Percentiles rank a stretch among this genome's conserved stretches.
Conservation (phyloP, 179 eudicot genomes). For the Vitellaria paradoxa region DNA sequence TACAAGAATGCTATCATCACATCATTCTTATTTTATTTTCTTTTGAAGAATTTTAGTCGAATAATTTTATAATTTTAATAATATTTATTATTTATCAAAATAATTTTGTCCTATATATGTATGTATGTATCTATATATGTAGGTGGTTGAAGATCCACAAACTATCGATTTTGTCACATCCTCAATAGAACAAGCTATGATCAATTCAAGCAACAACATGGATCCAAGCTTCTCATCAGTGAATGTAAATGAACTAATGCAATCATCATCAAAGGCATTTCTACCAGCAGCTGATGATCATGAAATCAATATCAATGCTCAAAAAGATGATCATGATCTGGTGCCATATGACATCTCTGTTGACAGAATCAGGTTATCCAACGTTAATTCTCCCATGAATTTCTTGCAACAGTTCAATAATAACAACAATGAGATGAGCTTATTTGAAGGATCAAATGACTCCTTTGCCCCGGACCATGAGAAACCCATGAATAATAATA, state of each 20-base stretch:
- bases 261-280: constrained; percentile 21
- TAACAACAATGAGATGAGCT: constrained; percentile 29
- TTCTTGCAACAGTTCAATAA: constrained; percentile 44
- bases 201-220: constrained; percentile 21
- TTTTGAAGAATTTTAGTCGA: background rate
- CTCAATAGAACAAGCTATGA: constrained; percentile 50
- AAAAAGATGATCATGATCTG: constrained; percentile 22
- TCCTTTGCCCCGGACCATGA: constrained; percentile 11
- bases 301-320: no score
- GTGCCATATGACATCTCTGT: constrained; percentile 31
- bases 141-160: constrained; percentile 72
- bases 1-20: no score
- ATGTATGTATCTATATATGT: background rate
- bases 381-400: constrained; percentile 32
- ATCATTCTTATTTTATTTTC: background rate
- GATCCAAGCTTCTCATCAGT: constrained; percentile 28
- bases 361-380: constrained; percentile 27
- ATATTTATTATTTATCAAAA: background rate
- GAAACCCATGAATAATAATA: no score
- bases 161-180: constrained; percentile 54
- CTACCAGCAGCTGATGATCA: background rate
- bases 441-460: constrained; percentile 36
- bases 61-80: background rate
- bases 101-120: background rate
- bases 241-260: constrained; percentile 24